Evolutionary conservation across 2,329 filamentous ascomycete genomes (phyloP), one percentile per base, ranked within the genome.

Genomic region (Nothophaeocryptopus gaeumannii): DNA sequence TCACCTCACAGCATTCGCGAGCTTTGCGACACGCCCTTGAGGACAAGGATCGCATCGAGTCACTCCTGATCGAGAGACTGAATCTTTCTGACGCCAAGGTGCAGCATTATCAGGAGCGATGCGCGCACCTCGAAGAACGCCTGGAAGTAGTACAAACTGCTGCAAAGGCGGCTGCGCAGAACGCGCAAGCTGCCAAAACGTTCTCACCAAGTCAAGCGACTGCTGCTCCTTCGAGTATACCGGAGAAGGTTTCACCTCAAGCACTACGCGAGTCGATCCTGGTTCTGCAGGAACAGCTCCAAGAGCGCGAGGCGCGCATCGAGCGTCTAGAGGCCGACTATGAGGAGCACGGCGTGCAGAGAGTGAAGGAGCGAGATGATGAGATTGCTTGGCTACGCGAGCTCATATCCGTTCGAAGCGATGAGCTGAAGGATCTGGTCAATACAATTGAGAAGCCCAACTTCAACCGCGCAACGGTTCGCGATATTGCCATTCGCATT

Each of bases 341-440:
- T 7, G 89, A 95, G 61, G 85, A 84, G 8, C 87, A 96, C 35
- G 86, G 89, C 0, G 81, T 87, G 2, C 78, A 75, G 43, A 96
- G 93, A 74, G 83, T 97, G 61, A 86, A 89, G 59, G 95, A 96
- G 71, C 86, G 88, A 33, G 90, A 97, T 57, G 90, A 92, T 26
- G 93, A 99, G 70, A 96, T 97, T 56, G 85, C 78, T 59, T 99
- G 93, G 92, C 78, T 99, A 26, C 88, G 93, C 49, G 93, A 99
- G 70, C 82, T 99, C 34, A 82, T 99, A 20, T 88, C 86, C 30
- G 91, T 97, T 14, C 84, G 93, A 48, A 85, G 93, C 62, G 87
- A 92, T 45, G 95, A 99, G 68, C 78, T 99, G 4, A 86, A 92
- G 60, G 93, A 99, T 66, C 89, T 99, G 53, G 92, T 97, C 66